Evolutionary conservation across 2,329 filamentous ascomycete species (phyloP), one percentile per base, ranked within the genome.

Genomic region (Diaporthe batatas): DNA sequence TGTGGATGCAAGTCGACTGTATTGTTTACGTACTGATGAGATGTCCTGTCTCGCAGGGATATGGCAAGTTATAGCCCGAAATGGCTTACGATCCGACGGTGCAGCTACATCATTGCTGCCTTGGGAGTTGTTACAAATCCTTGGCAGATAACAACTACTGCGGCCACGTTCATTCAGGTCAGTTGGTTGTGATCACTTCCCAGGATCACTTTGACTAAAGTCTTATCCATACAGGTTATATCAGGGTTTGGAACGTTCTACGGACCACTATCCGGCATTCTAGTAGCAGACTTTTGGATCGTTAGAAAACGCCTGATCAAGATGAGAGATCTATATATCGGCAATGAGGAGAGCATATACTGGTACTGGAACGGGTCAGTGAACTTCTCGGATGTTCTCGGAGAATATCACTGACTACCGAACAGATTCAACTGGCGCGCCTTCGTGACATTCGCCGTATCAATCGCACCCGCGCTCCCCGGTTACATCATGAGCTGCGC

Each of bases 201-300:
- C 16, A 21, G 23, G 21, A 1, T 10, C 21, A 12, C 2, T 14
- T 12, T 18, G 7, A 51, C 68, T 58, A 70, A 76, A 21, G 29
- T 25, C 32, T 51, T 36, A 6, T 36, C 14, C n/a, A 51, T 6
- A 51, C 44, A 65, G 23, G 77, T 78, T 2, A 71, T 78, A 4
- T 75, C 71, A 11, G 75, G 75, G 1, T 77, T 77, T 34, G 76
- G 77, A 8, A 70, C 77, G 32, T 78, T 78, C 49, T 65, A 77
- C 18, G 74, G 72, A 25, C 77, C 75, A 11, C 72, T 76, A 8
- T 73, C 72, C 14, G 72, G 75, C 7, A 73, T 78, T 32, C 53
- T 77, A 12, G 72, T 76, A 53, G 72, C 73, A n/a, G 75, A 76
- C 49, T 77, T 75, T 55, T 75, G 74, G 75, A 49, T 76, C 21